phyloP scores from a whole-genome alignment of 2,329 filamentous ascomycete genomes.

The Fusarium camptoceras region DNA sequence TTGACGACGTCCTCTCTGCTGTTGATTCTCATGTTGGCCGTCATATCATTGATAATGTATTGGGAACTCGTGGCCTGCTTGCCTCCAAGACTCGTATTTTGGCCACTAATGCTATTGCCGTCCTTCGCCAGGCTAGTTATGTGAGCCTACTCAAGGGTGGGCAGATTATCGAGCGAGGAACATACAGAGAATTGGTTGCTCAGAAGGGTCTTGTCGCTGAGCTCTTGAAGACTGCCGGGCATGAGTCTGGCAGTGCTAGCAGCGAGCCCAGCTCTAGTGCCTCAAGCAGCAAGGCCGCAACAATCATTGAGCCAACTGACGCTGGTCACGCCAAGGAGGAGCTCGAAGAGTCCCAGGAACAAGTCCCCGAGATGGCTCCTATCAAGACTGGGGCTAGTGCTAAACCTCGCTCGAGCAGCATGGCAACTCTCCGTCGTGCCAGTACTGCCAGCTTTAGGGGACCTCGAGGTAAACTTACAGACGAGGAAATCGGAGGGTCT shows the following conservation, averaged over 20 bases:
- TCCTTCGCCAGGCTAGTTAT: slow-evolving; percentile 88
- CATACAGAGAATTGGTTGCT: slow-evolving; percentile 89
- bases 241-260: slow-evolving; percentile 60
- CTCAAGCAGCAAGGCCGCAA: slow-evolving; percentile 66
- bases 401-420: slow-evolving; percentile 75
- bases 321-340: slow-evolving; percentile 69
- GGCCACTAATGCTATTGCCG: slow-evolving; percentile 94
- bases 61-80: slow-evolving; percentile 86
- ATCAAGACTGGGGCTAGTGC: slow-evolving; percentile 69
- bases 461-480: slow-evolving; percentile 82
- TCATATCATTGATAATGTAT: slow-evolving; percentile 93
- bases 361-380: slow-evolving; percentile 78
- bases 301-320: slow-evolving; percentile 65
- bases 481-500: slow-evolving; percentile 80
- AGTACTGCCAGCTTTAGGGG: slow-evolving; percentile 92
- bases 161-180: slow-evolving; percentile 86
- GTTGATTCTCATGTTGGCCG: slow-evolving; percentile 98
- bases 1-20: slow-evolving; percentile 94
- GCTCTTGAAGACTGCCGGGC: slow-evolving; percentile 80
- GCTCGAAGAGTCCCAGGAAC: slow-evolving; percentile 83
- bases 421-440: slow-evolving; percentile 85
- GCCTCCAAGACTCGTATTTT: slow-evolving; percentile 89
- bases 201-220: slow-evolving; percentile 93
- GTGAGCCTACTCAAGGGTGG: slow-evolving; percentile 88
- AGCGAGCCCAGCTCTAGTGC: slow-evolving; percentile 59